phyloP scores from a whole-genome alignment of 768 basidiomycete genomes.

The Pulveroboletus sp. region DNA sequence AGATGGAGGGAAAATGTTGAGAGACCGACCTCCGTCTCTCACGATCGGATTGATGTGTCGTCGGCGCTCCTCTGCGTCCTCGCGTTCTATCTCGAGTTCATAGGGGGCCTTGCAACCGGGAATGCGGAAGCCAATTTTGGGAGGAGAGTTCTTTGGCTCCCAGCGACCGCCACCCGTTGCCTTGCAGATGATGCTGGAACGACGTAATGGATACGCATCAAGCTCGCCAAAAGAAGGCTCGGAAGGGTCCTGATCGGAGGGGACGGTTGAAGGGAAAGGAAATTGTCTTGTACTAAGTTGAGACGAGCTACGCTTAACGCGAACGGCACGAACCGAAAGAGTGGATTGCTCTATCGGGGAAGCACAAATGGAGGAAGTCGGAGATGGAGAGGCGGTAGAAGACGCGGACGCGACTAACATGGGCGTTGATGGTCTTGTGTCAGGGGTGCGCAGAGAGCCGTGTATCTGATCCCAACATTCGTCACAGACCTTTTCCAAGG shows the following conservation, averaged over 20 bases:
- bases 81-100: conserved; percentile 66
- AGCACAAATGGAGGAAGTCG: conserved; percentile 34
- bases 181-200: conserved; percentile 67
- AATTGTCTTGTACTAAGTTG: conserved; percentile 25
- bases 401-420: conserved; percentile 33
- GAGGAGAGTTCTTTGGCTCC: conserved; percentile 58
- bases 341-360: conserved; percentile 29
- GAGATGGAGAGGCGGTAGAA: conserved; percentile 31
- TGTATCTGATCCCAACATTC: conserved; percentile 75
- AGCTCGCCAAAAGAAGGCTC: conserved; percentile 64
- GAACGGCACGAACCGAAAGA: conserved; percentile 17
- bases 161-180: conserved; percentile 77
- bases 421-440: conserved; percentile 35
- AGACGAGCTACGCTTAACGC: conserved; percentile 27
- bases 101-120: conserved; percentile 65
- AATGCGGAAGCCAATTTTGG: conserved; percentile 43
- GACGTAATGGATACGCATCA: conserved; percentile 67
- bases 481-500: conserved; percentile 64
- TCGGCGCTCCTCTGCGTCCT: conserved; percentile 50
- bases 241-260: conserved; percentile 28
- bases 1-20: neutral
- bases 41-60: conserved; percentile 61
- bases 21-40: conserved; percentile 46
- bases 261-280: conserved; percentile 24
- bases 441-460: conserved; percentile 46